phyloP scores from a whole-genome alignment of 345 rosid species.

The thale cress (Arabidopsis thaliana) region TAIR10.1 NC_003070.9:30170501-30171000 shows the following conservation, averaged over 20 bases:
- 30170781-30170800: background rate
- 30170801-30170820: background rate
- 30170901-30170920: slow-evolving; percentile 25
- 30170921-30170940: background rate
- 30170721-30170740: too few species aligned
- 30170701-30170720: background rate
- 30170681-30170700: background rate
- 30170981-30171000: slow-evolving; percentile 72
- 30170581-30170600: slow-evolving; percentile 87
- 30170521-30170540: too few species aligned
- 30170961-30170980: slow-evolving; percentile 27
- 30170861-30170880: slow-evolving; percentile 39
- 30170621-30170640: slow-evolving; percentile 64
- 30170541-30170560: slow-evolving; percentile 8
- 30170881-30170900: slow-evolving; percentile 28
- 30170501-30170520: background rate
- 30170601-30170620: slow-evolving; percentile 74
- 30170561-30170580: slow-evolving; percentile 71
- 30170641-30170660: slow-evolving; percentile 45
- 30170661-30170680: background rate
- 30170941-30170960: slow-evolving; percentile 3
- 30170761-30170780: background rate
- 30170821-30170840: slow-evolving; percentile 59
- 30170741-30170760: background rate
- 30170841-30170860: slow-evolving; percentile 40